Conservation (phyloP, 306 rosid species). For the Hippophae gyantsensis region DNA sequence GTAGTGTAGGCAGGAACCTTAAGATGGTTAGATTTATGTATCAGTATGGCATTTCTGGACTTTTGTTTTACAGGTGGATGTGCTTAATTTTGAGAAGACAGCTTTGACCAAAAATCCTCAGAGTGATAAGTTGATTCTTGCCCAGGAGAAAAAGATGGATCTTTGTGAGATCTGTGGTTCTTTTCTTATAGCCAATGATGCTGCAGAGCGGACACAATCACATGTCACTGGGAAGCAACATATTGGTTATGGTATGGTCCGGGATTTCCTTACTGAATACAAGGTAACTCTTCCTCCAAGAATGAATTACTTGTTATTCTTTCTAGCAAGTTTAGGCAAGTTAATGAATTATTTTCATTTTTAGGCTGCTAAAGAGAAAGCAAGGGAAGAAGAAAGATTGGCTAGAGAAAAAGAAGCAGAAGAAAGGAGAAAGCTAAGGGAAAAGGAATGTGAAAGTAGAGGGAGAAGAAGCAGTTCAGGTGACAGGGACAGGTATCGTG, state of each 20-base stretch:
- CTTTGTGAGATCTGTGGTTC: slow-evolving; percentile 98
- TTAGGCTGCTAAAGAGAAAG: slow-evolving; percentile 79
- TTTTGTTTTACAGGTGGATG: slow-evolving; percentile 56
- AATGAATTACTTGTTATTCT: slow-evolving; percentile 6
- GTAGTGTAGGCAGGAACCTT: not conserved
- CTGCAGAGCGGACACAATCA: slow-evolving; percentile 93
- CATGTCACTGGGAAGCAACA: slow-evolving; percentile 97
- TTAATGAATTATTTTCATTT: slow-evolving; percentile 15
- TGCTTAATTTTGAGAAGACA: slow-evolving; percentile 79
- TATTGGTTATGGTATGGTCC: slow-evolving; percentile 98
- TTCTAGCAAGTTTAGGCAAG: not conserved
- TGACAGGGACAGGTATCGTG: slow-evolving; percentile 63
- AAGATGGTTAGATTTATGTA: slow-evolving; percentile 6
- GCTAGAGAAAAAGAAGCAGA: slow-evolving; percentile 82
- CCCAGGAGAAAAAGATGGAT: slow-evolving; percentile 97
- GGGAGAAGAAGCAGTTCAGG: slow-evolving; percentile 63
- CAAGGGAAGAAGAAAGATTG: slow-evolving; percentile 70
- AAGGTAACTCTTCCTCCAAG: slow-evolving; percentile 42
- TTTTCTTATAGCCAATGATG: slow-evolving; percentile 98
- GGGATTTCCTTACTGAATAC: slow-evolving; percentile 74
- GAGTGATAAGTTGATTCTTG: slow-evolving; percentile 64
- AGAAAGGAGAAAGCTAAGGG: slow-evolving; percentile 75
- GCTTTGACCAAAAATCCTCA: slow-evolving; percentile 64
- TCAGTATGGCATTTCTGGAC: slow-evolving; percentile 8
- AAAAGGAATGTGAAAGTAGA: slow-evolving; percentile 59